These are phyloP conservation scores for Sparassis latifolia DNA, from an alignment of 1,284 basidiomycete species.

Conservation along the genomic window DNA sequence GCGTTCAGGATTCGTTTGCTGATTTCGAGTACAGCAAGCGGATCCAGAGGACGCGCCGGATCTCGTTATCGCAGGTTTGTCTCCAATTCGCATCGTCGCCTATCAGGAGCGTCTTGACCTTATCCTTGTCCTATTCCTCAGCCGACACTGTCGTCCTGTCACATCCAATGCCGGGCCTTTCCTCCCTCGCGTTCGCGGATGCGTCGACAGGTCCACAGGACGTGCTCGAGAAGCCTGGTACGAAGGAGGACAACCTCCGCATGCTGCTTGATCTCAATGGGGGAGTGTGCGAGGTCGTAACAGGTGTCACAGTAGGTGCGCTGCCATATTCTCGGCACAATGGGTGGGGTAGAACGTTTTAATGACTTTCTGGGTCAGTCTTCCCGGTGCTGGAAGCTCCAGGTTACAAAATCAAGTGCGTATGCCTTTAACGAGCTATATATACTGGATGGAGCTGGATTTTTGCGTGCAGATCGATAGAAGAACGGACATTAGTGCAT, in stretches of 20 bases:
- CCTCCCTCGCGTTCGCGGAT: constrained; percentile 43
- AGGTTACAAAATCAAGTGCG: constrained; percentile 79
- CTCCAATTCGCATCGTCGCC: neutral
- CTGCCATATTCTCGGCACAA: constrained; percentile 5
- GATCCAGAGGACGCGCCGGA: constrained; percentile 85
- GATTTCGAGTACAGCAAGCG: constrained; percentile 34
- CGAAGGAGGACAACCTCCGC: constrained; percentile 78
- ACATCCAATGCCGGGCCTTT: constrained; percentile 56
- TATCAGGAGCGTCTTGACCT: neutral
- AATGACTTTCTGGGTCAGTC: constrained; percentile 34
- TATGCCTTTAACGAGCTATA: neutral
- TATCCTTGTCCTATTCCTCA: constrained; percentile 21
- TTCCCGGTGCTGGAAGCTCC: constrained; percentile 82
- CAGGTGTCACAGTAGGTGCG: constrained; percentile 77
- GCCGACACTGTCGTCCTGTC: constrained; percentile 91
- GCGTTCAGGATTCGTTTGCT: too few species aligned
- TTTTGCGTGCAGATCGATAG: constrained; percentile 60
- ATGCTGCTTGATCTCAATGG: constrained; percentile 90
- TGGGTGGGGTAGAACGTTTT: too few species aligned
- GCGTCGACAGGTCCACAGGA: constrained; percentile 48
- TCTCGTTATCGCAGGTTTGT: constrained; percentile 83
- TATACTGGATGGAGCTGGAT: neutral
- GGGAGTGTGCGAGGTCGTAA: constrained; percentile 84
- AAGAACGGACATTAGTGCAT: constrained; percentile 75
- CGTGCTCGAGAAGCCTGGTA: constrained; percentile 84